Percentiles rank a stretch among this genome's conserved stretches.
Conservation (phyloP, 2,329 filamentous ascomycete genomes). For the Stenocarpella maydis region DNA sequence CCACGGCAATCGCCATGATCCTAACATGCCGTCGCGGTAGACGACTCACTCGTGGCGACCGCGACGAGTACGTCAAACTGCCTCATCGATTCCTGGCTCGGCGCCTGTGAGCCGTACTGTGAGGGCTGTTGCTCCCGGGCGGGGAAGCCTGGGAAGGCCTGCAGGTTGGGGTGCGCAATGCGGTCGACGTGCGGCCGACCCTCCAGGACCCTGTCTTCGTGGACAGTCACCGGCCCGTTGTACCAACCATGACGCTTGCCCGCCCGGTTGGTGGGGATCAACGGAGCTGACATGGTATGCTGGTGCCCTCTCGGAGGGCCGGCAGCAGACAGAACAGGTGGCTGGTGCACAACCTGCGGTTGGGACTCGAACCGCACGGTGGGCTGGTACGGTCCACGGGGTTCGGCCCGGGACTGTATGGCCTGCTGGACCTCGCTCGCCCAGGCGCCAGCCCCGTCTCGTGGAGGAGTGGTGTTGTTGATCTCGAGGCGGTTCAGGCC, state of each 20-base stretch:
- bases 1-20: too few species aligned
- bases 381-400: conserved; percentile 53
- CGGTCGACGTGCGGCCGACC: conserved; percentile 57
- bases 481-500: conserved; percentile 74
- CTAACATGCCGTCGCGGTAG: conserved; percentile 40
- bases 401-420: conserved; percentile 63
- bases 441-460: conserved; percentile 63
- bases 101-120: conserved; percentile 45
- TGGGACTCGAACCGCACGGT: conserved; percentile 65
- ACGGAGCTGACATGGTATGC: conserved; percentile 68
- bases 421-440: conserved; percentile 64
- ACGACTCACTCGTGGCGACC: conserved; percentile 66
- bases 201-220: conserved; percentile 49
- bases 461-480: conserved; percentile 52
- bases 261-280: conserved; percentile 63
- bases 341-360: conserved; percentile 44
- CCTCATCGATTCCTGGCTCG: conserved; percentile 57
- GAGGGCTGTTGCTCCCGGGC: conserved; percentile 44
- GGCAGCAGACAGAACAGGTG: conserved; percentile 31
- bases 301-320: conserved; percentile 52
- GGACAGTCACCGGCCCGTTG: conserved; percentile 57
- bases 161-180: conserved; percentile 66
- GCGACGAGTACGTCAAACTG: conserved; percentile 70
- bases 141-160: conserved; percentile 60
- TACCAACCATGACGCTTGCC: conserved; percentile 78